Evolutionary conservation across 1,139 yeast genomes (phyloP).

Genomic region (Hyphopichia pseudoburtonii): DNA sequence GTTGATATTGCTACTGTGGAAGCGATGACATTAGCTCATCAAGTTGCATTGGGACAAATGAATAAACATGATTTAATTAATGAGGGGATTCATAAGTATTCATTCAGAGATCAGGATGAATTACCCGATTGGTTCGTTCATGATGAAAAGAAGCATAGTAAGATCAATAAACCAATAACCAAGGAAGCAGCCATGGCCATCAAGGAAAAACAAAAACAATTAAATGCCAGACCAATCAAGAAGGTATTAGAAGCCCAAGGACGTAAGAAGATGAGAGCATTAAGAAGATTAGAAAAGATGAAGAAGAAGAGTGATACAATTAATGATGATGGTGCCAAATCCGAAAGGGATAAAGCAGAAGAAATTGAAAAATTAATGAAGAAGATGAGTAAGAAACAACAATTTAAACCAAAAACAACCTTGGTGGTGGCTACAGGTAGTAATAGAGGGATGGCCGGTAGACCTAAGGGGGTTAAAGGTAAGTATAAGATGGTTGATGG

Average conservation of each 20-base stretch:
- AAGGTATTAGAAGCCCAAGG: conserved; percentile 97
- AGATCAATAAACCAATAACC: conserved; percentile 86
- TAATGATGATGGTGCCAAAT: conserved; percentile 81
- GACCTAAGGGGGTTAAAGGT: conserved; percentile 97
- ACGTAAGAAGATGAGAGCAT: conserved; percentile 93
- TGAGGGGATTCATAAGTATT: conserved; percentile 88
- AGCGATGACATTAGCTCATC: conserved; percentile 98
- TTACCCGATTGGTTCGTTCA: conserved; percentile 95
- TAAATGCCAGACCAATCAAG: conserved; percentile 97
- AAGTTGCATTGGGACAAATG: conserved; percentile 85
- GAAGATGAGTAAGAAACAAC: conserved; percentile 75
- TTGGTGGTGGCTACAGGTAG: conserved; percentile 87
- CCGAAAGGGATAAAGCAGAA: conserved; percentile 92
- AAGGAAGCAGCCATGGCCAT: conserved; percentile 95
- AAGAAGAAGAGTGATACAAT: conserved; percentile 93
- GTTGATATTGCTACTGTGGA: conserved; percentile 89
- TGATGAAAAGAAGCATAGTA: conserved; percentile 85
- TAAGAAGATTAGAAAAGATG: conserved; percentile 81
- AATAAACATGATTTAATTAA: conserved; percentile 80
- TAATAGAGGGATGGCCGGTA: conserved; percentile 84
- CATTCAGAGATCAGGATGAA: conserved; percentile 88
- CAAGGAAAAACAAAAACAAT: conserved; percentile 81
- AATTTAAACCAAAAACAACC: conserved; percentile 77
- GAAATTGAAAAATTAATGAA: conserved; percentile 86
- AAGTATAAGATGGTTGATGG: conserved; percentile 99